Percentiles rank a stretch among this genome's conserved stretches.
Evolutionary conservation across 106 monocot species (phyloP).

Genomic region (Agapanthus africanus): DNA sequence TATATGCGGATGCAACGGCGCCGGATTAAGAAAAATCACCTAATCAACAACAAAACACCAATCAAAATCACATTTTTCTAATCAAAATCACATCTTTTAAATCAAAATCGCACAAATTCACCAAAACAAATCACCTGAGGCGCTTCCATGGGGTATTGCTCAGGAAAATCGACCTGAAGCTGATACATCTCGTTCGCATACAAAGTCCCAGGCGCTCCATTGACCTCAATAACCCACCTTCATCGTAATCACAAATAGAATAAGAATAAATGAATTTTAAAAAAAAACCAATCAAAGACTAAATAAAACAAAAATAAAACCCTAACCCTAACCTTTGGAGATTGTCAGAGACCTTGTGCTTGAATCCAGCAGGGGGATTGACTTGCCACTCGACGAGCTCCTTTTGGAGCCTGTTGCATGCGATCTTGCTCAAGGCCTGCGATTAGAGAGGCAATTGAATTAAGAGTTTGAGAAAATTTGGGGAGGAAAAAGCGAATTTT

Average conservation of each 20-base stretch:
- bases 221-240: constrained; percentile 45
- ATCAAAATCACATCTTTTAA: no score
- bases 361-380: constrained; percentile 66
- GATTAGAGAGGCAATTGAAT: no score
- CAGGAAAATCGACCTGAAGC: constrained; percentile 52
- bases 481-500: no score
- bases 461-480: no score
- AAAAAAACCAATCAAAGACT: no score
- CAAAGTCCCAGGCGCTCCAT: constrained; percentile 38
- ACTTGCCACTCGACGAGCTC: constrained; percentile 77
- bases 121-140: constrained; percentile 23
- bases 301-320: no score
- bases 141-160: constrained; percentile 41
- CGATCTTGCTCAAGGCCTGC: constrained; percentile 72
- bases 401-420: constrained; percentile 71
- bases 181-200: constrained; percentile 36
- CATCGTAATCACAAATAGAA: background rate
- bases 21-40: constrained; percentile 60
- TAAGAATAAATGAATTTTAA: background rate
- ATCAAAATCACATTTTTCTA: no score
- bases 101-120: no score
- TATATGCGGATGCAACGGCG: constrained; percentile 58
- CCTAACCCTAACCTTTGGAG: constrained; percentile 61
- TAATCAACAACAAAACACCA: constrained; percentile 16
- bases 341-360: constrained; percentile 61